Evolutionary conservation across 306 rosid species (phyloP), one percentile per base, ranked within the genome.

Genomic region (Purshia tridentata): DNA sequence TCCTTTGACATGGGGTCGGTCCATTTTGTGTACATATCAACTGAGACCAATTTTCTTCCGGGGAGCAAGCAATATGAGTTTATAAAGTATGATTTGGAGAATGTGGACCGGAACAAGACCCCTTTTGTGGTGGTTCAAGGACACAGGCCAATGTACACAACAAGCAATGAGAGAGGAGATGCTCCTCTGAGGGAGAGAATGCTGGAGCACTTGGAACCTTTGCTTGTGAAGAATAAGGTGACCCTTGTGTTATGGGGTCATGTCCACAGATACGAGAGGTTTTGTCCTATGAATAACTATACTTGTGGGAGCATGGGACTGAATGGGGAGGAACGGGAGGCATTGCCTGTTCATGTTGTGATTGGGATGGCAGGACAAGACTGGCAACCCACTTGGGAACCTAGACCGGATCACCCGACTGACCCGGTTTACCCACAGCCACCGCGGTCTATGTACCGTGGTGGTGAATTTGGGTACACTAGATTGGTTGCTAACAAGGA

Each of bases 111-210:
- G 76, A 81, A 61, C 14, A 91, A 81, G 78, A 86, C 89, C 1
- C 97, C 97, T 47, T 91, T 88, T 60, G 85, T 94, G 69, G 85
- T 94, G 39, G 89, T 94, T 70, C 92, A 87, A 60, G 97, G 99
- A 67, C 99, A 94, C 69, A 84, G 92, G 42, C 99, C 99, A 8
- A 91, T 91, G 99, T 94, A 94, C 82, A 90, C 99, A 0, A 81
- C 96, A 9, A 94, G 96, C 80, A 75, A 89, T 57, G 96, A 91
- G 78, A 20, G 10, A 6, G 83, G 96, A 72, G 99, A 94, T 48
- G 76, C 86, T 0, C 79, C 79, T 0, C 52, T 94, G 65, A 88
- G 93, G 72, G 86, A 49, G 66, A 84, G 72, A 78, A 85, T 94
- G 97, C 77, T 86, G 63, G 90, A 86, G 84, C 87, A 91, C 69